Conservation (phyloP, 2,329 filamentous ascomycete species). For the Colletotrichum sp. region DNA sequence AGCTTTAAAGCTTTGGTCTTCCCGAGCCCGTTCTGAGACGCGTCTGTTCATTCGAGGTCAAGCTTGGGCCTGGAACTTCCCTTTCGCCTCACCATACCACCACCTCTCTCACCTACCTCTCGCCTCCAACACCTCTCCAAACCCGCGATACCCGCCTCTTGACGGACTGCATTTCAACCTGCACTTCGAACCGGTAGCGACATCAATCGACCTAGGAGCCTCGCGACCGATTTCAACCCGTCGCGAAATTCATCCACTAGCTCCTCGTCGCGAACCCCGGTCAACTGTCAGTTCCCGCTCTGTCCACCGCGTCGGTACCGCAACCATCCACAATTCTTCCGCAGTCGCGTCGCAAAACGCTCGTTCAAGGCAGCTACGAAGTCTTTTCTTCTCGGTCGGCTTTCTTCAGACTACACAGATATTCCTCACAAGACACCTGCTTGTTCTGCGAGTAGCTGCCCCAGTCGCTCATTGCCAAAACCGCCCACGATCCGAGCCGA, state of each 20-base stretch:
- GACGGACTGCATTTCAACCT: neutral
- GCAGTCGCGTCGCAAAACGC: neutral
- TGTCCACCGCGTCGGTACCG: slow-evolving; percentile 10
- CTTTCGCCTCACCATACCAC: neutral
- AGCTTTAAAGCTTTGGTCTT: slow-evolving; percentile 14
- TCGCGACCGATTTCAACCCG: neutral
- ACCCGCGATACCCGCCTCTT: neutral
- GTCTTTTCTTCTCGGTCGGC: neutral
- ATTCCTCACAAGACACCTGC: neutral
- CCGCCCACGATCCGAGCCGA: neutral
- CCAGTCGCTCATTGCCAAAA: neutral
- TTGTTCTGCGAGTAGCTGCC: neutral
- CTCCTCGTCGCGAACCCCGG: slow-evolving; percentile 9
- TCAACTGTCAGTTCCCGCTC: neutral
- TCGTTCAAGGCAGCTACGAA: neutral
- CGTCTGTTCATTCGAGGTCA: slow-evolving; percentile 2
- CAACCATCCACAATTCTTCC: neutral
- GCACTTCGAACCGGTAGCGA: neutral
- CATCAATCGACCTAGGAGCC: neutral
- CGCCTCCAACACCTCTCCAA: neutral
- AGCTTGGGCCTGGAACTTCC: slow-evolving; percentile 3
- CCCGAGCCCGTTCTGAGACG: slow-evolving; percentile 16
- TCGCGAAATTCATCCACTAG: neutral
- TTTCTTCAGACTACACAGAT: neutral
- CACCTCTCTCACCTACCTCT: neutral